Evolutionary conservation across 768 basidiomycete genomes (phyloP).

Genomic region (Chalciporus pseudorubinellus): DNA sequence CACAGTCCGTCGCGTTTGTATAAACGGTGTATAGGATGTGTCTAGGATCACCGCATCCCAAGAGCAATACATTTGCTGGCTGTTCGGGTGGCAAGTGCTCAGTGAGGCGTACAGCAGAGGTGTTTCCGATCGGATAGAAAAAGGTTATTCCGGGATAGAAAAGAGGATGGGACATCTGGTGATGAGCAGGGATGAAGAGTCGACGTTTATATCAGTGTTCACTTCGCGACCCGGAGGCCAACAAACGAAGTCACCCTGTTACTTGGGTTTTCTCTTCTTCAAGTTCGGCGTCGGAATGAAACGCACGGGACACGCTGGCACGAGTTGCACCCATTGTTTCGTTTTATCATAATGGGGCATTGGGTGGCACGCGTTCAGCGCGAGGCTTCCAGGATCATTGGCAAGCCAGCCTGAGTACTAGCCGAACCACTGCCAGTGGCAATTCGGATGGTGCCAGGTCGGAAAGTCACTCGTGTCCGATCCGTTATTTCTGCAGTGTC

Average conservation of each 20-base stretch:
- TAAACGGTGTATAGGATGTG: slow-evolving; percentile 51
- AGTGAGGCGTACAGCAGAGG: slow-evolving; percentile 49
- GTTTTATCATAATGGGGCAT: not conserved
- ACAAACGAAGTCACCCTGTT: not conserved
- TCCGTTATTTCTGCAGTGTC: no score
- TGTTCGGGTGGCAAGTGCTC: slow-evolving; percentile 47
- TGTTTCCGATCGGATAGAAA: slow-evolving; percentile 63
- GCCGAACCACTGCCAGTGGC: no score
- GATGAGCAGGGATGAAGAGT: not conserved
- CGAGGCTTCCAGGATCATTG: no score
- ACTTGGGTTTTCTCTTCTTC: no score
- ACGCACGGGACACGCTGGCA: no score
- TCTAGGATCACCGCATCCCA: slow-evolving; percentile 58
- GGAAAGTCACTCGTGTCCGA: no score
- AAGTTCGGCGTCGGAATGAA: not conserved
- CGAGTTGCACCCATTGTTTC: not conserved
- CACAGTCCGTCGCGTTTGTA: slow-evolving; percentile 8
- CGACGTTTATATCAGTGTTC: not conserved
- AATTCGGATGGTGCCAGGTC: no score
- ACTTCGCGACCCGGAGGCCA: not conserved
- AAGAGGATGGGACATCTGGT: slow-evolving; percentile 25
- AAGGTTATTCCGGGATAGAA: slow-evolving; percentile 33
- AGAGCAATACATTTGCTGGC: slow-evolving; percentile 46
- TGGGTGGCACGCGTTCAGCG: not conserved
- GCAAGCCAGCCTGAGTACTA: no score